Conservation (phyloP, 2,329 filamentous ascomycete species). For the Achaetomium macrosporum region DNA sequence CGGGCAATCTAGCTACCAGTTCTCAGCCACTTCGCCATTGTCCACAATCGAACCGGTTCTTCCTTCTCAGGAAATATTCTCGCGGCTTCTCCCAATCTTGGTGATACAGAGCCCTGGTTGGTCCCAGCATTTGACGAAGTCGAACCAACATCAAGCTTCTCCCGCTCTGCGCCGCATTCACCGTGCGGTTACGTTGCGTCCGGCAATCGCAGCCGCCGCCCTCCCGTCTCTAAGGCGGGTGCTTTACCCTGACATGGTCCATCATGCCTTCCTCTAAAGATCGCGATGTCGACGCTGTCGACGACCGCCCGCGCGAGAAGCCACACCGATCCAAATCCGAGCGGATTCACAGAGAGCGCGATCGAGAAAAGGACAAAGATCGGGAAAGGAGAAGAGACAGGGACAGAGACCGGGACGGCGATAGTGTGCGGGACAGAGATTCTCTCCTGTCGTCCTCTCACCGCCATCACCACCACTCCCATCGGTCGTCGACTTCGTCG, state of each 20-base stretch:
- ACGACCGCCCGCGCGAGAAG: slow-evolving; percentile 37
- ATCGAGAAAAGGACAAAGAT: slow-evolving; percentile 26
- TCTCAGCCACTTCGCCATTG: background rate
- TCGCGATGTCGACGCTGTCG: slow-evolving; percentile 32
- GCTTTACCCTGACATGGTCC: slow-evolving; percentile 23
- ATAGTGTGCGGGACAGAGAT: slow-evolving; percentile 28
- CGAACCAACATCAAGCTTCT: slow-evolving; percentile 6
- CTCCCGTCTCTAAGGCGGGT: slow-evolving; percentile 20
- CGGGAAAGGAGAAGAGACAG: slow-evolving; percentile 27
- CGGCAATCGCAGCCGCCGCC: slow-evolving; percentile 11
- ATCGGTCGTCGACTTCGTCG: slow-evolving; percentile 38
- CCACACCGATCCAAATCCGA: slow-evolving; percentile 25
- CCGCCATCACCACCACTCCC: slow-evolving; percentile 29
- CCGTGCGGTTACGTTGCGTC: slow-evolving; percentile 3
- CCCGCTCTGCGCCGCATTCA: slow-evolving; percentile 12
- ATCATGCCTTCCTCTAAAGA: slow-evolving; percentile 28
- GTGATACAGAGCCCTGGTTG: slow-evolving; percentile 8
- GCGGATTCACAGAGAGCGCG: slow-evolving; percentile 26
- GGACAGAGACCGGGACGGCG: slow-evolving; percentile 29
- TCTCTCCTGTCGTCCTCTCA: slow-evolving; percentile 17
- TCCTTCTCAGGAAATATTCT: background rate
- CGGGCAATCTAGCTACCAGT: background rate
- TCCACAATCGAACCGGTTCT: background rate
- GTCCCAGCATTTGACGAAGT: background rate
- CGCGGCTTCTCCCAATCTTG: background rate